These are phyloP conservation scores for Suillus paluster DNA, from an alignment of 768 basidiomycete species.

Conservation along the genomic window DNA sequence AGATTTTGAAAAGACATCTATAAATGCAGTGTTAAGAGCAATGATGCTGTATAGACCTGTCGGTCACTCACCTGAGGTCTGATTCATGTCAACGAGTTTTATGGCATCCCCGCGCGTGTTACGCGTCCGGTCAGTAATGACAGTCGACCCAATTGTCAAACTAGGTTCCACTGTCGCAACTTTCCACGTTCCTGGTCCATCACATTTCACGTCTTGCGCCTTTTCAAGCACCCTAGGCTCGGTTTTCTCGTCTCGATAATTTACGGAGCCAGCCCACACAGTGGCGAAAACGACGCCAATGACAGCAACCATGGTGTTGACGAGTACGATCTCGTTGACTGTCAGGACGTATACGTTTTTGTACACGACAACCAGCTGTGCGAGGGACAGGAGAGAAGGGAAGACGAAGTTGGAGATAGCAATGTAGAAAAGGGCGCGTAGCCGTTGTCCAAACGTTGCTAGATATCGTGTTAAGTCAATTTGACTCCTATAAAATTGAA, in stretches of 20 bases:
- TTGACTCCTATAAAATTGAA: not conserved
- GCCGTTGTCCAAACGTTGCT: slow-evolving; percentile 17
- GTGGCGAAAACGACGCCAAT: slow-evolving; percentile 43
- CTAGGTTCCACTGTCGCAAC: not conserved
- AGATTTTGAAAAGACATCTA: not conserved
- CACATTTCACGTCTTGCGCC: not conserved
- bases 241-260: slow-evolving; percentile 2
- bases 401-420: slow-evolving; percentile 43
- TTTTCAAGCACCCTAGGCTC: not conserved
- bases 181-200: slow-evolving; percentile 4
- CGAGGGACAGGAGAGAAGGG: slow-evolving; percentile 40
- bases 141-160: not conserved
- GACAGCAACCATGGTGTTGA: slow-evolving; percentile 37
- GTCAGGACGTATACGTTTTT: slow-evolving; percentile 8
- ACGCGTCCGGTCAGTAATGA: not conserved
- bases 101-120: not conserved
- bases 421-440: slow-evolving; percentile 41
- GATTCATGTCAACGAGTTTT: not conserved
- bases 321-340: slow-evolving; percentile 15
- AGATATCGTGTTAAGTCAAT: slow-evolving; percentile 2
- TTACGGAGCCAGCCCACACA: slow-evolving; percentile 32
- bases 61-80: not conserved
- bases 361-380: slow-evolving; percentile 26
- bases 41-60: not conserved
- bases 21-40: not conserved